phyloP scores from a whole-genome alignment of 441 rosid genomes.

The Viola pubescens region DNA sequence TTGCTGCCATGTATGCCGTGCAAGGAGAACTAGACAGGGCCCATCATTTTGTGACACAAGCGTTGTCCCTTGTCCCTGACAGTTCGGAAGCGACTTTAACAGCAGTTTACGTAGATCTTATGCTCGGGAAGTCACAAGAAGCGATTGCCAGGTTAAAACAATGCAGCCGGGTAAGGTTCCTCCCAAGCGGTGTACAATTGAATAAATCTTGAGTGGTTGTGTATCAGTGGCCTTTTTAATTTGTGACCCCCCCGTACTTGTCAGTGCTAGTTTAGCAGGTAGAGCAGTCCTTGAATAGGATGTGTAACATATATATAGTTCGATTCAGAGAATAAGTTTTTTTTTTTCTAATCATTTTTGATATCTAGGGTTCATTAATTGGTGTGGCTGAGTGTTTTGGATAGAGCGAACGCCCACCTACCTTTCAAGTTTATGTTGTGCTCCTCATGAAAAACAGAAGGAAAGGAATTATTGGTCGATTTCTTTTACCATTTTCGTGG shows the following conservation, averaged over 20 bases:
- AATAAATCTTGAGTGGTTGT: conserved; percentile 36
- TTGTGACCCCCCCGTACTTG: conserved; percentile 19
- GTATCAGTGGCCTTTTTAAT: conserved; percentile 22
- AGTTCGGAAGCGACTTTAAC: conserved; percentile 67
- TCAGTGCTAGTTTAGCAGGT: conserved; percentile 41
- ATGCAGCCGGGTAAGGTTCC: conserved; percentile 57
- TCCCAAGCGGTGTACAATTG: conserved; percentile 39
- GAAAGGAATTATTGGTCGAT: conserved; percentile 20
- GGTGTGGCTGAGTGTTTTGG: conserved; percentile 54
- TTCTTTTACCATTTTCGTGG: not conserved
- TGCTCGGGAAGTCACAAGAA: conserved; percentile 65
- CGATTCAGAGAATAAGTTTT: conserved; percentile 45
- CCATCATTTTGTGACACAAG: conserved; percentile 40
- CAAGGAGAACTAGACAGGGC: conserved; percentile 76
- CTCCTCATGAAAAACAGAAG: conserved; percentile 23
- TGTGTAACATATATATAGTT: conserved; percentile 67
- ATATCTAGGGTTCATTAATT: conserved; percentile 38
- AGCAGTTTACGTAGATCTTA: conserved; percentile 64
- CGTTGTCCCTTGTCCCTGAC: conserved; percentile 48
- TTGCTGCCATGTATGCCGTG: conserved; percentile 56
- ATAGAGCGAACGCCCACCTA: conserved; percentile 44
- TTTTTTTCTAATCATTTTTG: conserved; percentile 17
- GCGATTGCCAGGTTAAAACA: conserved; percentile 72
- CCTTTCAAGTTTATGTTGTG: conserved; percentile 28
- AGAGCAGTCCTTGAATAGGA: conserved; percentile 54